Evolutionary conservation across 768 basidiomycete species (phyloP).

Genomic region (Lyophyllum semitale): DNA sequence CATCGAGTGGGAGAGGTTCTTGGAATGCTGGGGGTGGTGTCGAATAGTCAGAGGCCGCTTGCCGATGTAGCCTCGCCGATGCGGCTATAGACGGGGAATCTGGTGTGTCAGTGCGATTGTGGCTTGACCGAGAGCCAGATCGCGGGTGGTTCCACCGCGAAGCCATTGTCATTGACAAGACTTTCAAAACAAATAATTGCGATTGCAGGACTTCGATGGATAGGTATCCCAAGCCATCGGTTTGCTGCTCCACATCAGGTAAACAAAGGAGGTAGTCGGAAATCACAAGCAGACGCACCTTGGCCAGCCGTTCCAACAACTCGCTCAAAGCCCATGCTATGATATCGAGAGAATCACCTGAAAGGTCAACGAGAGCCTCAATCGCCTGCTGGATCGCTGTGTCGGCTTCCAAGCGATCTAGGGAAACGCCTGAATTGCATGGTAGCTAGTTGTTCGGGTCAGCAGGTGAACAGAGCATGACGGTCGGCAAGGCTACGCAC

Average conservation of each 20-base stretch:
- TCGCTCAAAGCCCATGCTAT: slow-evolving; percentile 80
- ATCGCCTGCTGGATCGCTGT: slow-evolving; percentile 74
- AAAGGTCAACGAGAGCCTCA: slow-evolving; percentile 77
- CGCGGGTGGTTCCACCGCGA: slow-evolving; percentile 65
- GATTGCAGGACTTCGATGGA: slow-evolving; percentile 81
- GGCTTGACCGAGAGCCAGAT: slow-evolving; percentile 44
- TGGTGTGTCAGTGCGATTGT: slow-evolving; percentile 32
- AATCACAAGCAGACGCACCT: slow-evolving; percentile 44
- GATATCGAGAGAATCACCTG: slow-evolving; percentile 74
- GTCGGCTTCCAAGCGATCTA: slow-evolving; percentile 78
- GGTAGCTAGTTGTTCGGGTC: slow-evolving; percentile 61
- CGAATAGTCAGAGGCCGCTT: slow-evolving; percentile 46
- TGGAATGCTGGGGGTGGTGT: slow-evolving; percentile 45
- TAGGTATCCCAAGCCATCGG: slow-evolving; percentile 50
- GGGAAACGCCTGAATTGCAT: slow-evolving; percentile 73
- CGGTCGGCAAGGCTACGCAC: slow-evolving; percentile 36
- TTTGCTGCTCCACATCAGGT: slow-evolving; percentile 41
- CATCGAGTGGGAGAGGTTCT: slow-evolving; percentile 77
- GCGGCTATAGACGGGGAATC: slow-evolving; percentile 41
- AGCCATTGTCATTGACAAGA: slow-evolving; percentile 75
- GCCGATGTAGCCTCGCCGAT: slow-evolving; percentile 30
- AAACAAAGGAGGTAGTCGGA: not conserved
- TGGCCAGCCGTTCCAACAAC: slow-evolving; percentile 74
- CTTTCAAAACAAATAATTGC: slow-evolving; percentile 83
- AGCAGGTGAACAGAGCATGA: slow-evolving; percentile 6